Percentiles rank a stretch among this genome's conserved stretches.
These are phyloP conservation scores for Houttuynia cordata DNA, from an alignment of 164 flowering plant genomes.

Conservation along the genomic window DNA sequence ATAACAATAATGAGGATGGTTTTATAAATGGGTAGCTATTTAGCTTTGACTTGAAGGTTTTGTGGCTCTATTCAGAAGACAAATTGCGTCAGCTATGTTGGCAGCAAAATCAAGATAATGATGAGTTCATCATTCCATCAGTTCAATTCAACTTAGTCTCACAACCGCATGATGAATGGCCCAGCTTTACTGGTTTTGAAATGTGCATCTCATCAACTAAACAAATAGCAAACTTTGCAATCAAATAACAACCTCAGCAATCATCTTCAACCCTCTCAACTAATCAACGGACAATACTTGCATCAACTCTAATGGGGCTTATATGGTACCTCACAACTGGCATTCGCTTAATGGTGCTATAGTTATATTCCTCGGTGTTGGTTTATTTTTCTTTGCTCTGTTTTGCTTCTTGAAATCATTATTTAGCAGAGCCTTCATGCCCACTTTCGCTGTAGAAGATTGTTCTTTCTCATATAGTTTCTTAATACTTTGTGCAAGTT, in stretches of 20 bases:
- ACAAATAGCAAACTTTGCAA: slow-evolving; percentile 32
- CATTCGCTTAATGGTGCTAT: slow-evolving; percentile 30
- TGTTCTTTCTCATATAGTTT: neutral
- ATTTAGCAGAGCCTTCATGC: neutral
- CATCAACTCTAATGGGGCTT: slow-evolving; percentile 52
- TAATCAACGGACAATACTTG: slow-evolving; percentile 88
- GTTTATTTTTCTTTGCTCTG: neutral
- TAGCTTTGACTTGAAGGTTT: slow-evolving; percentile 74
- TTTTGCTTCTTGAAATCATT: neutral
- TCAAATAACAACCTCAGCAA: slow-evolving; percentile 84
- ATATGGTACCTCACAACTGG: slow-evolving; percentile 67
- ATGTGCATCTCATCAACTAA: slow-evolving; percentile 64
- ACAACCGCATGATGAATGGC: slow-evolving; percentile 84
- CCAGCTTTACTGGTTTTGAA: slow-evolving; percentile 79
- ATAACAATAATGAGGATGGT: slow-evolving; percentile 49
- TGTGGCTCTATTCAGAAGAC: slow-evolving; percentile 84
- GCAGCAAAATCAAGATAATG: slow-evolving; percentile 91
- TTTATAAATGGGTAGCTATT: slow-evolving; percentile 19
- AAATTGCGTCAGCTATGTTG: slow-evolving; percentile 76
- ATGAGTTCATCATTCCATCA: slow-evolving; percentile 54
- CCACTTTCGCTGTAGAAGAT: neutral
- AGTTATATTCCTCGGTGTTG: neutral
- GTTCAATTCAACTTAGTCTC: slow-evolving; percentile 36
- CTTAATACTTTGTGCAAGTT: neutral
- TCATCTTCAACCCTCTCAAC: slow-evolving; percentile 89